These are phyloP conservation scores for Podaxis sp. DNA, from an alignment of 768 basidiomycete genomes.

Conservation along the genomic window DNA sequence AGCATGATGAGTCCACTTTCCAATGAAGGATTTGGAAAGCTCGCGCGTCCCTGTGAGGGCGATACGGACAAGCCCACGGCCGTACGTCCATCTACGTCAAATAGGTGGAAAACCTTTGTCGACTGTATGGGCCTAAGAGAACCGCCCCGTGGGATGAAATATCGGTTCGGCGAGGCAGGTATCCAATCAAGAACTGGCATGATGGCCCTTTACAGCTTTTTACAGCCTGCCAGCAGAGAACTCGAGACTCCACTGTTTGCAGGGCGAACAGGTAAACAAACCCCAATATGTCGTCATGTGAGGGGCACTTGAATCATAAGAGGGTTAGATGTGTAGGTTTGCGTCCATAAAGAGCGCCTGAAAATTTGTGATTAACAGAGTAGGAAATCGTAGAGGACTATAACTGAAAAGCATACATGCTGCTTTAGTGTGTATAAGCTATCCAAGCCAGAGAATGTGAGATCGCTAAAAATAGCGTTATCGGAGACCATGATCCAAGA, in stretches of 20 bases:
- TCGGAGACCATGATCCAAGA: background rate
- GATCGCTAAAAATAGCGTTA: background rate
- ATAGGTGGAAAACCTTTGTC: too few relatives aligned
- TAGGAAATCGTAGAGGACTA: background rate
- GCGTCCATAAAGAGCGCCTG: background rate
- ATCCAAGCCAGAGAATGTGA: background rate
- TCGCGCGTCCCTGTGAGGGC: too few relatives aligned
- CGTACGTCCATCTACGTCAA: too few relatives aligned
- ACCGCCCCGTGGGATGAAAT: too few relatives aligned
- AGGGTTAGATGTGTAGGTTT: background rate
- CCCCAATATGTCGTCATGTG: conserved; percentile 8
- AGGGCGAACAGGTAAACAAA: background rate
- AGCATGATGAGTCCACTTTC: too few relatives aligned
- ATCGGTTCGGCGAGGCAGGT: too few relatives aligned
- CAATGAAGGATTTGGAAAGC: too few relatives aligned
- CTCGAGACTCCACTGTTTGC: background rate
- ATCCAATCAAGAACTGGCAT: too few relatives aligned
- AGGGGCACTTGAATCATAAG: background rate
- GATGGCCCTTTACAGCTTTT: too few relatives aligned
- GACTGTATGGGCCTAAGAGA: too few relatives aligned
- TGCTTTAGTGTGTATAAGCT: background rate
- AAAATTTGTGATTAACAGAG: background rate
- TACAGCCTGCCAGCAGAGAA: background rate
- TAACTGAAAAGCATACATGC: background rate
- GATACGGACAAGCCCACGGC: too few relatives aligned